phyloP scores from a whole-genome alignment of 2,329 filamentous ascomycete genomes.

The Graphilbum ipis-grandicollis region DNA sequence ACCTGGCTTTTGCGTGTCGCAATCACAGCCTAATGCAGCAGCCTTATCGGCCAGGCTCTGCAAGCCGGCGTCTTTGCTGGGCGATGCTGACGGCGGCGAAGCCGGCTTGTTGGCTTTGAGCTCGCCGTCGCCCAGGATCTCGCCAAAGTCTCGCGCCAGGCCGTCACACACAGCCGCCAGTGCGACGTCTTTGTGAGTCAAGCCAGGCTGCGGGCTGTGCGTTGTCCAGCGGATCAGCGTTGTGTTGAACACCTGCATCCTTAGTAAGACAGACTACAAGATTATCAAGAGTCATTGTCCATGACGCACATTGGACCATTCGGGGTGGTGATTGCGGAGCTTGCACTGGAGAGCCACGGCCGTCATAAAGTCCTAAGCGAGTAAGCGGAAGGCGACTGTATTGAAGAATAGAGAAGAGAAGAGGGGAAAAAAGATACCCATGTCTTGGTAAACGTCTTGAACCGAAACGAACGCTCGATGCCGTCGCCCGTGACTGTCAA shows the following conservation, averaged over 20 bases:
- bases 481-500: slow-evolving; percentile 33
- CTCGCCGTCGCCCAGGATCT: slow-evolving; percentile 16
- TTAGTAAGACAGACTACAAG: slow-evolving; percentile 1
- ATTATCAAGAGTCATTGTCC: too few species aligned
- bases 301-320: slow-evolving; percentile 56
- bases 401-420: neutral
- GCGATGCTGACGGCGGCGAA: slow-evolving; percentile 5
- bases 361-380: slow-evolving; percentile 54
- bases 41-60: slow-evolving; percentile 29
- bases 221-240: slow-evolving; percentile 59
- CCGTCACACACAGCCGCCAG: slow-evolving; percentile 47
- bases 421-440: slow-evolving; percentile 30
- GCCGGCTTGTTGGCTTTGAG: slow-evolving; percentile 1
- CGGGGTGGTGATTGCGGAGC: slow-evolving; percentile 52
- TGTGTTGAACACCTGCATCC: slow-evolving; percentile 55
- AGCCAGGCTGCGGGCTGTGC: slow-evolving; percentile 40
- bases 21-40: slow-evolving; percentile 31
- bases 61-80: slow-evolving; percentile 11
- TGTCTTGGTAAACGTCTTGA: slow-evolving; percentile 47
- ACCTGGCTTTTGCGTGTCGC: slow-evolving; percentile 29
- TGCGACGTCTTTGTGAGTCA: slow-evolving; percentile 45
- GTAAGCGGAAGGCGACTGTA: too few species aligned
- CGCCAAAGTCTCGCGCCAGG: slow-evolving; percentile 37
- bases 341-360: slow-evolving; percentile 51
- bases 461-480: slow-evolving; percentile 42